phyloP scores from a whole-genome alignment of 2,329 filamentous ascomycete genomes.

The Penicillium sp. region DNA sequence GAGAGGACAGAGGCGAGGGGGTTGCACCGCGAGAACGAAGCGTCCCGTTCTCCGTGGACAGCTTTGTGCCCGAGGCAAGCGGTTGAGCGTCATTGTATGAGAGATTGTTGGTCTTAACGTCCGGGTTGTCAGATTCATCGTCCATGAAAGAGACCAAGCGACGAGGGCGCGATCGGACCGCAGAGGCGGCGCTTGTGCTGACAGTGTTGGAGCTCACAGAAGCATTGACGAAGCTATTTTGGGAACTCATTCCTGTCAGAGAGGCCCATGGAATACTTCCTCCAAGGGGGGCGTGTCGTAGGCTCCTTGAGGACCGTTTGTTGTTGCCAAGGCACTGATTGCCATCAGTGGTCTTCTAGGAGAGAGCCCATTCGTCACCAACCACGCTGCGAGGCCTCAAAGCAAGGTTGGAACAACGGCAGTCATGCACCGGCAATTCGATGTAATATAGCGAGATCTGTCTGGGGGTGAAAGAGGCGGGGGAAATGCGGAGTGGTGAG shows the following conservation, averaged over 20 bases:
- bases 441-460: constrained; percentile 2
- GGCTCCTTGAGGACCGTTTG: constrained; percentile 23
- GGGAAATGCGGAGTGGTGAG: constrained; percentile 5
- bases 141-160: constrained; percentile 45
- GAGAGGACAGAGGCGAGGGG: constrained; percentile 39
- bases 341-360: constrained; percentile 36
- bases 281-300: constrained; percentile 21
- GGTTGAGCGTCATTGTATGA: constrained; percentile 27
- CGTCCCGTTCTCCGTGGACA: constrained; percentile 17
- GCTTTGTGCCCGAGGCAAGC: constrained; percentile 28
- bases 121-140: constrained; percentile 30
- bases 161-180: constrained; percentile 44
- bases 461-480: background rate
- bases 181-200: constrained; percentile 36
- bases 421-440: constrained; percentile 1
- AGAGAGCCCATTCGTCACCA: constrained; percentile 37
- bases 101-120: constrained; percentile 20
- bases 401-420: constrained; percentile 6
- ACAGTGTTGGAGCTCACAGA: constrained; percentile 34
- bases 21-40: constrained; percentile 42
- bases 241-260: constrained; percentile 43
- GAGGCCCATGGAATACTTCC: constrained; percentile 12
- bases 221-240: constrained; percentile 36
- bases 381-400: constrained; percentile 24
- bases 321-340: constrained; percentile 33